Base-by-base conservation (phyloP, 2,329 filamentous ascomycete genomes). In the Diaporthe vexans region DNA sequence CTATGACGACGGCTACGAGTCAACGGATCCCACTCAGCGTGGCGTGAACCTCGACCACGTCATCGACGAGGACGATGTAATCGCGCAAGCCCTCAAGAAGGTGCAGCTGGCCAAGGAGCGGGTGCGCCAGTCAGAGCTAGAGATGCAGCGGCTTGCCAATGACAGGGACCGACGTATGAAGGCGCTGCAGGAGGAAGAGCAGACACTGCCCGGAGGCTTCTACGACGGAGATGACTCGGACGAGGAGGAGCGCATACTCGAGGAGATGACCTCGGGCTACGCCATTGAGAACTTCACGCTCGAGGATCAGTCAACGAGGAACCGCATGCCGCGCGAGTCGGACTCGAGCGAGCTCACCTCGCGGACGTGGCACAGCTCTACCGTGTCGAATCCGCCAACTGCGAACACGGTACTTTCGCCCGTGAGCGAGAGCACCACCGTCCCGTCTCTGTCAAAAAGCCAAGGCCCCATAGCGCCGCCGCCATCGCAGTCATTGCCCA, bases 1-100 rank as follows among this genome's bases (percentile, higher is more conserved):
- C 7, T 99, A 98, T 82, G 94, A 98, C 81, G 95, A 98, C 76
- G 94, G 94, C 0, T 94, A 95, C 76, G 95, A 98, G 80, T 86
- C 33, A 83, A 80, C 82, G 33, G 80, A 84, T 48, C 46, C 70
- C 9, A n/a, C 70, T 4, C 43, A 63, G 33, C 48, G 57, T 19
- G 4, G 21, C 9, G 21, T 63, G 15, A 67, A 69, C 17, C 40
- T 71, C 24, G 71, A 65, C 11, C 67, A 65, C 13, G 52, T 51
- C 24, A 52, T 52, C 17, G 82, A 86, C 61, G 83, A 84, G 52
- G 79, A 81, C 3, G 83, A 89, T 40, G 83, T 87, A 29, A 86
- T 89, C 11, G 86, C 86, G 0, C 90, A 89, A 76, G 89, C 91
- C 4, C 85, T 92, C 78, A 88, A 90, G 54, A 93, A 91, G 78